Conservation (phyloP, 768 basidiomycete genomes). For the Termitomyces bulborhizus region DNA sequence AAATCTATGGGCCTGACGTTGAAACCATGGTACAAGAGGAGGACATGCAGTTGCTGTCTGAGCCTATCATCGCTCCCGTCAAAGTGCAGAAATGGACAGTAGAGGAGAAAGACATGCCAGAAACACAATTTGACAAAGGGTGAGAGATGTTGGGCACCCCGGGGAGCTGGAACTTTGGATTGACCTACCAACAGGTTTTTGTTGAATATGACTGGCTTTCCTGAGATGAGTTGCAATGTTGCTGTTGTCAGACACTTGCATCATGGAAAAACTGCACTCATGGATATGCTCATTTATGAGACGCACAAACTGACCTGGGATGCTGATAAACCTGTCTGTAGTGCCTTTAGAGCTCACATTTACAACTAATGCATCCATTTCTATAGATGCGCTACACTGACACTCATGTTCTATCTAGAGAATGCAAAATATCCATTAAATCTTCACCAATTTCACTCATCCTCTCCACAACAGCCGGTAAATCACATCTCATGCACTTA, state of each 20-base stretch:
- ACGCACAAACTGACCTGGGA: slow-evolving; percentile 96
- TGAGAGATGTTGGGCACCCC: too few species aligned
- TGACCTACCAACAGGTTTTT: too few species aligned
- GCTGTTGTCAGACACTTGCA: slow-evolving; percentile 95
- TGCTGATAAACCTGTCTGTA: slow-evolving; percentile 76
- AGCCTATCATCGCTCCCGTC: slow-evolving; percentile 93
- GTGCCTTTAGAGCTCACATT: not conserved
- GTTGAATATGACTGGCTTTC: too few species aligned
- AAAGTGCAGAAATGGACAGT: slow-evolving; percentile 92
- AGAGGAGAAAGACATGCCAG: too few species aligned
- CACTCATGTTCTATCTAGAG: slow-evolving; percentile 83
- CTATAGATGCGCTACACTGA: slow-evolving; percentile 90
- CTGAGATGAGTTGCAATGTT: slow-evolving; percentile 94
- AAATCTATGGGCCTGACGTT: slow-evolving; percentile 90
- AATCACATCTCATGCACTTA: slow-evolving; percentile 89
- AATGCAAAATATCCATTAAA: slow-evolving; percentile 91
- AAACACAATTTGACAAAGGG: too few species aligned
- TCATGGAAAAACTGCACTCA: slow-evolving; percentile 93
- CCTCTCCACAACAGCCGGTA: slow-evolving; percentile 76
- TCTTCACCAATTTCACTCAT: slow-evolving; percentile 95
- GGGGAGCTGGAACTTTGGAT: too few species aligned
- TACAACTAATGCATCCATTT: slow-evolving; percentile 7
- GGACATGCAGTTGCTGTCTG: slow-evolving; percentile 92
- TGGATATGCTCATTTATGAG: slow-evolving; percentile 97
- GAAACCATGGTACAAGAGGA: slow-evolving; percentile 98